Percentiles rank a stretch among this genome's conserved stretches.
These are phyloP conservation scores for Aureobasidium pullulans DNA, from an alignment of 2,329 filamentous ascomycete species.

Conservation along the genomic window DNA sequence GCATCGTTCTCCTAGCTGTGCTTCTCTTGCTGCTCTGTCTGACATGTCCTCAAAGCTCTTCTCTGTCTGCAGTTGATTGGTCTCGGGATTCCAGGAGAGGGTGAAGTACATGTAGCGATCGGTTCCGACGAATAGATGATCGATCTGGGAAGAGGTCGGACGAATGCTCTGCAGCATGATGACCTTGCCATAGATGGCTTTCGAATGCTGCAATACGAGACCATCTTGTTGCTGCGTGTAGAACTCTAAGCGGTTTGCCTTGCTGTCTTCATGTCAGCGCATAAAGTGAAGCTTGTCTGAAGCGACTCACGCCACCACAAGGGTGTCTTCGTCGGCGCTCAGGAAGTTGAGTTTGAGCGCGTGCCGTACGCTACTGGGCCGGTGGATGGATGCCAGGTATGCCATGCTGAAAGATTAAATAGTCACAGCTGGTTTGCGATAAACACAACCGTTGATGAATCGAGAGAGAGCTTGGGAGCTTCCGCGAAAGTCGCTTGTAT, in stretches of 20 bases:
- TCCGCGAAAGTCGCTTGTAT: neutral
- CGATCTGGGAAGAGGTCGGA: constrained; percentile 64
- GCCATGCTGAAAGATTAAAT: constrained; percentile 57
- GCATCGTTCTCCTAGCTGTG: constrained; percentile 75
- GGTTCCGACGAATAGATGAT: constrained; percentile 88
- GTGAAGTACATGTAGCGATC: constrained; percentile 89
- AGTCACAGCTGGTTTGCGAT: neutral
- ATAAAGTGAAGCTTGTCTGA: neutral
- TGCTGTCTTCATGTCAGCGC: constrained; percentile 37
- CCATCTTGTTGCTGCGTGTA: constrained; percentile 60
- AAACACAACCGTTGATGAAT: neutral
- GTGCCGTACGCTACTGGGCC: constrained; percentile 84
- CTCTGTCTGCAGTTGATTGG: constrained; percentile 47
- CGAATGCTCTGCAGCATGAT: constrained; percentile 75
- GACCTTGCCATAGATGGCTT: constrained; percentile 75
- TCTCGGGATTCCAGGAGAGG: constrained; percentile 65
- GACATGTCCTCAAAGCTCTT: constrained; percentile 54
- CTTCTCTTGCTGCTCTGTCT: constrained; percentile 59
- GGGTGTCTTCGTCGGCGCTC: constrained; percentile 64
- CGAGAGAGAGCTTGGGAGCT: neutral
- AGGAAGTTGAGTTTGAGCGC: constrained; percentile 75
- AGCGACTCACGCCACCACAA: constrained; percentile 73
- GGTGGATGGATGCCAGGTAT: constrained; percentile 89
- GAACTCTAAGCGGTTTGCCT: constrained; percentile 78
- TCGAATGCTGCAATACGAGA: constrained; percentile 59